phyloP scores from a whole-genome alignment of 306 rosid genomes.

The Medicago truncatula region DNA sequence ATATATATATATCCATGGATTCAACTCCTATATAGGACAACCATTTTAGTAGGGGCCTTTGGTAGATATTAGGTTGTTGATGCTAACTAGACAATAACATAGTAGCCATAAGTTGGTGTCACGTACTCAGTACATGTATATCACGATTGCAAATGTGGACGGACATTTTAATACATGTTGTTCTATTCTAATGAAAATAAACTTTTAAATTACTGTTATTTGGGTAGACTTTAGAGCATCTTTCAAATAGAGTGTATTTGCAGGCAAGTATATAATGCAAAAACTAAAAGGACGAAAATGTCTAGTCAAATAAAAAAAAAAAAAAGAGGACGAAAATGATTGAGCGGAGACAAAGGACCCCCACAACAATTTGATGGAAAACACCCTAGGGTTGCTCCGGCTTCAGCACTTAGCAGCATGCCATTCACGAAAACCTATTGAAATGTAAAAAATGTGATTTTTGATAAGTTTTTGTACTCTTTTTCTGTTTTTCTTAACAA shows the following conservation, averaged over 20 bases:
- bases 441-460: no score
- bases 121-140: slow-evolving; percentile 15
- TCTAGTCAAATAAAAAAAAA: no score
- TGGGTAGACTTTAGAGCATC: not conserved
- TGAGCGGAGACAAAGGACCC: no score
- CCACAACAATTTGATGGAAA: no score
- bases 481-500: no score
- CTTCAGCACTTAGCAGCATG: no score
- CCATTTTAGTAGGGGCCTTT: slow-evolving; percentile 15
- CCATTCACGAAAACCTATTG: no score
- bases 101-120: slow-evolving; percentile 25
- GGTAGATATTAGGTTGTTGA: not conserved
- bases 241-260: not conserved
- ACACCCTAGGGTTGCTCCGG: no score
- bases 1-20: no score
- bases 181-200: not conserved
- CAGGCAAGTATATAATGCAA: not conserved
- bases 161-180: not conserved
- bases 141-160: not conserved
- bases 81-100: slow-evolving; percentile 8
- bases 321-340: no score
- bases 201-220: not conserved
- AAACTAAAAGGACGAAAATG: not conserved
- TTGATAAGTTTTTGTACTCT: no score
- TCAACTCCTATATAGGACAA: no score